Evolutionary conservation across 441 rosid species (phyloP), one percentile per base, ranked within the genome.

Genomic region (Aquilaria agallochum): DNA sequence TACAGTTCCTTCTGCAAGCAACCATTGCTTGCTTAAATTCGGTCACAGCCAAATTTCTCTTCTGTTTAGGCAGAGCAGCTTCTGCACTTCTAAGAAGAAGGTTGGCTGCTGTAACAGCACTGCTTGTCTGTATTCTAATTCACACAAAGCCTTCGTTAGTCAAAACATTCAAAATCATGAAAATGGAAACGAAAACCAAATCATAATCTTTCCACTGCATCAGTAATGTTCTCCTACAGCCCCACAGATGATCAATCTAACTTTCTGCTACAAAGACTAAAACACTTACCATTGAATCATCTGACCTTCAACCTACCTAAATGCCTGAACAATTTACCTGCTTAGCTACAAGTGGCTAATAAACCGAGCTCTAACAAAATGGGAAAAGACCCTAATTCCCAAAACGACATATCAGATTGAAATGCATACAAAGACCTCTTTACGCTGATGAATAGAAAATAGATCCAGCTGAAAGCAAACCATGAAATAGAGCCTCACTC

Each of bases 21-120:
- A 93, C 87, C 76, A 75, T 89, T 2, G 98, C 91, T 20, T 79
- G 88, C 75, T 84, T 90, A 70, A 81, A 88, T 77, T 90, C 92
- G 27, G 71, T 71, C 59, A 83, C 65, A 32, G 89, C 93, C 59
- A 80, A 62, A 69, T 69, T 87, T 73, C 76, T 90, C 81, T 84
- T 90, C 79, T 94, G 98, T 80, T 94, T 94, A 0, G 97, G 98
- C 58, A 94, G 60, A n/a, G 66, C 67, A 14, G 84, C 80, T 74
- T 89, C 90, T 13, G 83, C 95, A 68, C 92, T 84, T 74, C 80
- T 90, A 59, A 79, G 45, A 32, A 94, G 88, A 55, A 69, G 72
- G 64, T 83, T 83, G 40, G 88, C 88, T 5, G 95, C 96, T 51
- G 95, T 77, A 73, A 74, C 80, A 45, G 89, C 93, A 30, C 76